These are phyloP conservation scores for Myriosclerotinia scirpicola DNA, from an alignment of 2,329 filamentous ascomycete genomes.

Conservation along the genomic window DNA sequence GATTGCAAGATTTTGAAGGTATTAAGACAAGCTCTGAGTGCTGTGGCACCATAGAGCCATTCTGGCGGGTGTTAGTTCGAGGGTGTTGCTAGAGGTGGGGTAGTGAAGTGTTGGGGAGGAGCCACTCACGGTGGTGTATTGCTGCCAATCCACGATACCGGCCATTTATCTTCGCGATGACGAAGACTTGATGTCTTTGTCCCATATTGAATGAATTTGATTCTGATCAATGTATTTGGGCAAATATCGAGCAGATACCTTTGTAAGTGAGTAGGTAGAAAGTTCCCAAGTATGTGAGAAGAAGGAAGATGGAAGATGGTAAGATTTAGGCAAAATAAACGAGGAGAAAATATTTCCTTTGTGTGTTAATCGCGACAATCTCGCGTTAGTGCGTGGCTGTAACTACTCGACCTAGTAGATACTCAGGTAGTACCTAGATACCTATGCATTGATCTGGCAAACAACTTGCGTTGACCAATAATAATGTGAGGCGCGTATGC, in stretches of 20 bases:
- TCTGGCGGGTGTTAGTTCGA: background rate
- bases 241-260: background rate
- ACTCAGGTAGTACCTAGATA: too few relatives aligned
- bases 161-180: constrained; percentile 33
- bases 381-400: background rate
- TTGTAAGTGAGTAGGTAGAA: background rate
- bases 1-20: constrained; percentile 28
- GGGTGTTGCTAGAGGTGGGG: too few relatives aligned
- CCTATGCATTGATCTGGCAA: too few relatives aligned
- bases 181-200: constrained; percentile 37
- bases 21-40: constrained; percentile 26
- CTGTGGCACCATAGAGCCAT: constrained; percentile 5
- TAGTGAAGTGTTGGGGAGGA: background rate
- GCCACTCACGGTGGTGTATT: constrained; percentile 25
- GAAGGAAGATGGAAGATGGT: too few relatives aligned
- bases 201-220: constrained; percentile 30
- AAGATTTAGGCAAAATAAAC: too few relatives aligned
- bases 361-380: background rate
- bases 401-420: too few relatives aligned
- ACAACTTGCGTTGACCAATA: too few relatives aligned
- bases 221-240: background rate
- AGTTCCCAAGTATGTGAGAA: background rate
- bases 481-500: too few relatives aligned
- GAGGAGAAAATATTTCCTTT: too few relatives aligned
- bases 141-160: constrained; percentile 36